Evolutionary conservation across 2,329 filamentous ascomycete genomes (phyloP).

Genomic region (Colletotrichum sp.): DNA sequence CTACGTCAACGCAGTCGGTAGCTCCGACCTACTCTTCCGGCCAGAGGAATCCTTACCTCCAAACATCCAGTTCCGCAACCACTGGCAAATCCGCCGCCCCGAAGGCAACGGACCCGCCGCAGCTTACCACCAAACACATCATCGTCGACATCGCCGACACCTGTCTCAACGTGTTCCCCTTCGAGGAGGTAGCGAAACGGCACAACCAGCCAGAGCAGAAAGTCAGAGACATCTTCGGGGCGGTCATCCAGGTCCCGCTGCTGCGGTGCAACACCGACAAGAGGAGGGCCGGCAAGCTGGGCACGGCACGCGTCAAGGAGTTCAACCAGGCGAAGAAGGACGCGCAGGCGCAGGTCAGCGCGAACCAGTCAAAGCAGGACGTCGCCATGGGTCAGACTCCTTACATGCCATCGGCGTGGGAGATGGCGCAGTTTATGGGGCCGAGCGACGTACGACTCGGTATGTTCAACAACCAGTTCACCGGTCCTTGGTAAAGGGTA

Average conservation of each 20-base stretch:
- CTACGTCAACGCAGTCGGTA: not conserved
- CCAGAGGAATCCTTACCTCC: not conserved
- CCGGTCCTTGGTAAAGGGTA: constrained; percentile 19
- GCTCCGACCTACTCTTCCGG: not conserved
- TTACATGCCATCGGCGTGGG: constrained; percentile 13
- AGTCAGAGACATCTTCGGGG: constrained; percentile 51
- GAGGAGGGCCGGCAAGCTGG: constrained; percentile 43
- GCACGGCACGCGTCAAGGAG: constrained; percentile 43
- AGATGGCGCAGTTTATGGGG: constrained; percentile 18
- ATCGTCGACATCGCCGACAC: constrained; percentile 56
- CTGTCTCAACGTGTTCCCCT: constrained; percentile 49
- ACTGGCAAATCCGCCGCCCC: not conserved
- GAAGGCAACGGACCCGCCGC: constrained; percentile 22
- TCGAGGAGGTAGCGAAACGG: constrained; percentile 47
- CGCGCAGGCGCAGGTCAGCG: constrained; percentile 19
- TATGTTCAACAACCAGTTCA: not conserved
- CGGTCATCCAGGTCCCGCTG: constrained; percentile 52
- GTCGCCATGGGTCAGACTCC: not conserved
- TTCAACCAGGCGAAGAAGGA: constrained; percentile 46
- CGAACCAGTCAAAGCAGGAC: not conserved
- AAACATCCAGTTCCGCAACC: not conserved
- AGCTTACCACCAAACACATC: constrained; percentile 38
- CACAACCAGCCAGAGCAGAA: constrained; percentile 46
- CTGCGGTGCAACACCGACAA: constrained; percentile 49
- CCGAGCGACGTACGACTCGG: constrained; percentile 4